Evolutionary conservation across 2,329 filamentous ascomycete species (phyloP), one percentile per base, ranked within the genome.

Genomic region (Diaporthe australafricana): DNA sequence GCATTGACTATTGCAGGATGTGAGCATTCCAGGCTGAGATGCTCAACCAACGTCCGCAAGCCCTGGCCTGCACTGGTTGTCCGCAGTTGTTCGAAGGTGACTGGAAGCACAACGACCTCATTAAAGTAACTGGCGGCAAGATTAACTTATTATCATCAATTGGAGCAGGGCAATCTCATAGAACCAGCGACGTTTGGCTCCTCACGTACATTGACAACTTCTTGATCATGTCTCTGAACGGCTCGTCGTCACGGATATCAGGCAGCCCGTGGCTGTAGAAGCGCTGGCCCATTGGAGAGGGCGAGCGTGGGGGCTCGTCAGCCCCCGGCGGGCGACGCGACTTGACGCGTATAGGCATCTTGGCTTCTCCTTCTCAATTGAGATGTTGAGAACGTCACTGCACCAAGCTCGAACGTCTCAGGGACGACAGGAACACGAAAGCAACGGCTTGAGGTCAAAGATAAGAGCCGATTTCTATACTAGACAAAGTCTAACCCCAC

Each of bases 1-100:
- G 93, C 92, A 77, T 92, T 93, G 55, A 95, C 91, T 69, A 94
- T 88, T 72, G 89, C 89, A 6, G 89, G 90, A 78, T 95, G 93
- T 71, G 89, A 90, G 77, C 91, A 91, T 25, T 87, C 87, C 27
- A 85, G 79, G 68, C 86, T 87, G 38, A 95, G 85, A 78, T 94
- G 89, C 50, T 90, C 87, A 60, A 93, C 90, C 69, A 95, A 83
- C 27, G 81, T 78, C 35, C 84, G 88, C 77, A 89, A 85, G 75
- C 84, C 89, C 74, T 85, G 87, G 2, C 91, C 91, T 32, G 90
- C 89, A 7, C 89, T 85, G 1, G 90, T 92, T 7, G 90, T 92
- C 60, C 92, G 86, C 11, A 94, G 84, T 80, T 94, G 92, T 78
- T 95, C 93, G 81, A 94, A 94, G 17, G 89, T 92, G 78, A 89